Evolutionary conservation across 495 filamentous ascomycete species (phyloP).

Genomic region (Daldinia loculata): DNA sequence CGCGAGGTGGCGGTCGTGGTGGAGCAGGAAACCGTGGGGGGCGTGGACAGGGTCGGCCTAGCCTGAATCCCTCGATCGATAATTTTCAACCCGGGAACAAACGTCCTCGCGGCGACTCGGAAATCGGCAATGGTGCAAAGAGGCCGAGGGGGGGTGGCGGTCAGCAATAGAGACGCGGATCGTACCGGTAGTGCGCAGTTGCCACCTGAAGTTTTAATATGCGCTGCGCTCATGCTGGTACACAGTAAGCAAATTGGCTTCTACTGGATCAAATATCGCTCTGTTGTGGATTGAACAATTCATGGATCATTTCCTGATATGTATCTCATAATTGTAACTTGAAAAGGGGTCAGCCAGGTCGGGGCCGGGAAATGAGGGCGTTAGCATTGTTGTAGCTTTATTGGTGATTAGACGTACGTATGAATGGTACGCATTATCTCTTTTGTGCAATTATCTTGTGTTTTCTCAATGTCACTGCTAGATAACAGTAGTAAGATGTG

Average conservation of each 20-base stretch:
- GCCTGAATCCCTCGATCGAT: conserved; percentile 56
- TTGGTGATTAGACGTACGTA: conserved; percentile 9
- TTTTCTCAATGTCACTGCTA: background rate
- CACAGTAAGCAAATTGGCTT: background rate
- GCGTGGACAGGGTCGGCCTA: conserved; percentile 58
- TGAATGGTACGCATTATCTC: conserved; percentile 31
- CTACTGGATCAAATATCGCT: background rate
- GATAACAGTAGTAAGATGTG: background rate
- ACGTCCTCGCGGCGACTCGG: conserved; percentile 68
- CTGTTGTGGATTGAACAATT: background rate
- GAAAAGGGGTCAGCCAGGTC: conserved; percentile 11
- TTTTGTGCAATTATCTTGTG: conserved; percentile 24
- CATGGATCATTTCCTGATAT: background rate
- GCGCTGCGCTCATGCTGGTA: conserved; percentile 12
- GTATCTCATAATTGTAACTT: conserved; percentile 8
- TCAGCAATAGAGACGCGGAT: conserved; percentile 20
- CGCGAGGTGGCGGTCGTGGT: conserved; percentile 43
- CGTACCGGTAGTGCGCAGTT: background rate
- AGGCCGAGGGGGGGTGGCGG: conserved; percentile 49
- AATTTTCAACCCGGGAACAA: conserved; percentile 76
- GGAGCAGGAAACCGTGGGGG: conserved; percentile 41
- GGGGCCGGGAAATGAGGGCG: conserved; percentile 28
- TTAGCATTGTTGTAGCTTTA: conserved; percentile 24
- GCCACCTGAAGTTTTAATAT: background rate
- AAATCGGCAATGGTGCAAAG: conserved; percentile 53